Conservation (phyloP, 2,329 filamentous ascomycete species). For the Colletotrichum sansevieriae region DNA sequence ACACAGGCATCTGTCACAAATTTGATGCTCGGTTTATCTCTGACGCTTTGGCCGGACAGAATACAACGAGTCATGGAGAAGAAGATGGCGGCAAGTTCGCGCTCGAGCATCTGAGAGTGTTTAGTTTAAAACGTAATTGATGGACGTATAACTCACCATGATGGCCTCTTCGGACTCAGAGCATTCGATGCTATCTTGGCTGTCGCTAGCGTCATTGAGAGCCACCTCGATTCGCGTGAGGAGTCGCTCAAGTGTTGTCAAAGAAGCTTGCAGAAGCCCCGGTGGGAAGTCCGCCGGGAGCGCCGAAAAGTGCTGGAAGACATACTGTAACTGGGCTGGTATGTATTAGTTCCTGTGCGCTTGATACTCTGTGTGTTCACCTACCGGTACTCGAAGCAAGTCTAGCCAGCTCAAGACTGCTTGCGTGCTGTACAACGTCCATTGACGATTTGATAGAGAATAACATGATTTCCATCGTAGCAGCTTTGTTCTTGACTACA, state of each 20-base stretch:
- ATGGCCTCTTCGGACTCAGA: constrained; percentile 63
- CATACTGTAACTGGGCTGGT: constrained; percentile 61
- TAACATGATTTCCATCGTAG: constrained; percentile 66
- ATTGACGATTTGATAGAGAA: constrained; percentile 63
- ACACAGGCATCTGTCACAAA: constrained; percentile 49
- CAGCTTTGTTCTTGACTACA: constrained; percentile 64
- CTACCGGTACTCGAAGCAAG: constrained; percentile 62
- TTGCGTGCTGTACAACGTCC: constrained; percentile 63
- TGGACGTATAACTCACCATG: constrained; percentile 48
- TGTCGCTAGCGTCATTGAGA: constrained; percentile 54
- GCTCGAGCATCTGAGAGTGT: constrained; percentile 58
- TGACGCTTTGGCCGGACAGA: constrained; percentile 46
- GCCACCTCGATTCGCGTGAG: constrained; percentile 58
- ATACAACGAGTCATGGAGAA: constrained; percentile 62
- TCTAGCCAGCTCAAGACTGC: constrained; percentile 60
- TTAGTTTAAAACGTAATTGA: constrained; percentile 15
- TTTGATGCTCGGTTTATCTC: constrained; percentile 10
- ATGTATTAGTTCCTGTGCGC: constrained; percentile 39
- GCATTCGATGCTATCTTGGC: constrained; percentile 54
- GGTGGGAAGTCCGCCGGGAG: constrained; percentile 61
- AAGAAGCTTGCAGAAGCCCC: constrained; percentile 57
- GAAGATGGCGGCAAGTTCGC: constrained; percentile 60
- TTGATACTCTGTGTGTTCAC: constrained; percentile 27
- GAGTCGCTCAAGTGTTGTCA: constrained; percentile 63
- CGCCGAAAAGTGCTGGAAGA: constrained; percentile 63